Percentiles rank a stretch among this genome's conserved stretches.
Conservation (phyloP, 768 basidiomycete species). For the Boletus coccyginus region DNA sequence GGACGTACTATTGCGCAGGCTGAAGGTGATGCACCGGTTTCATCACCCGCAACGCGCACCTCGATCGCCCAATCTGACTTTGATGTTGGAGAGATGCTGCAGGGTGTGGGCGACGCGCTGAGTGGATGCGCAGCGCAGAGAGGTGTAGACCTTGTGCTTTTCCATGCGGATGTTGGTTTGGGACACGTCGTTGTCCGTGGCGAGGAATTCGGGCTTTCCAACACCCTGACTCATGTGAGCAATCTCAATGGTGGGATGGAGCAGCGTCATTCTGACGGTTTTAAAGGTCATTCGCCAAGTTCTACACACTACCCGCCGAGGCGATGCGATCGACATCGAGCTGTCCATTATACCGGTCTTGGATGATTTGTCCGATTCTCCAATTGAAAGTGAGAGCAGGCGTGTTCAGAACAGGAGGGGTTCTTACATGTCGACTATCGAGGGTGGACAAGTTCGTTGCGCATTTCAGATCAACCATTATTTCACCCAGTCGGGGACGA, state of each 20-base stretch:
- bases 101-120: conserved; percentile 84
- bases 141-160: conserved; percentile 89
- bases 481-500: conserved; percentile 29
- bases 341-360: conserved; percentile 50
- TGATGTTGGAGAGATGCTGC: conserved; percentile 88
- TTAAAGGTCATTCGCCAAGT: conserved; percentile 81
- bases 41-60: conserved; percentile 17
- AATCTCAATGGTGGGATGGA: not conserved
- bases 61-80: conserved; percentile 54
- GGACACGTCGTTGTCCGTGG: conserved; percentile 84
- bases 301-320: conserved; percentile 58
- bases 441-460: conserved; percentile 47
- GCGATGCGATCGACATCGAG: conserved; percentile 86
- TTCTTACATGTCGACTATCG: conserved; percentile 22
- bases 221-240: conserved; percentile 82
- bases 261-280: conserved; percentile 15
- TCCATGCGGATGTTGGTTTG: conserved; percentile 85
- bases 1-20: conserved; percentile 14
- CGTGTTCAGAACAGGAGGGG: conserved; percentile 24
- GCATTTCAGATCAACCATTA: conserved; percentile 57
- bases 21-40: conserved; percentile 17
- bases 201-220: conserved; percentile 81
- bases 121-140: conserved; percentile 79
- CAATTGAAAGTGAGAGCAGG: conserved; percentile 21
- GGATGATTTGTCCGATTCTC: conserved; percentile 26